Evolutionary conservation across 208 protist species (phyloP), one percentile per base, ranked within the genome.

Genomic region (Wallacemonas sp.): DNA sequence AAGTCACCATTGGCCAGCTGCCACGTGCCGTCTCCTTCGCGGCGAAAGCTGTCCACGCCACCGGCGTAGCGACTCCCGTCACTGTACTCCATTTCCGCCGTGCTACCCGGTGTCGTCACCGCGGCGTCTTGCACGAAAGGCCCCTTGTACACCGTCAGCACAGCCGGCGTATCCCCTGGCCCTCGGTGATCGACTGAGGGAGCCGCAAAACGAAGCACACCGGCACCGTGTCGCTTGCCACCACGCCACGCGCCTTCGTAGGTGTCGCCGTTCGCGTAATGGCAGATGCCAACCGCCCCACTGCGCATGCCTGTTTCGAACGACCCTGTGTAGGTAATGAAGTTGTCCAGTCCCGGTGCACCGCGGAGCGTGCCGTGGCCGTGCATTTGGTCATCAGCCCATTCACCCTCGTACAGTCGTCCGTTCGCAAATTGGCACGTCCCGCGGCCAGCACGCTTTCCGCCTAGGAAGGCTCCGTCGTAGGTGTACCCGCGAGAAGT

Each of bases 341-440:
- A 92, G 57, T 91, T 71, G 65, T 94, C 88, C 10, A 73, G 27
- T 29, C 66, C 66, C 1, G 85, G 29, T 0, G 79, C 78, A 10
- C 80, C 87, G 33, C 12, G 50, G 37, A 92, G 69, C 9, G 67
- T 72, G n/a, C 89, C 92, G 3, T 68, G 19, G n/a, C 92, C 92
- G 32, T 86, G 72, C 85, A 92, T 91, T 52, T 89, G 65, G 54
- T 94, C 92, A 10, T 72, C 60, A 24, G 63, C 24, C 93, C 93
- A 97, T 46, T 92, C 83, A 0, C 93, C 91, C 1, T 77, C 73
- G 73, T 95, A 96, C 30, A 61, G 52, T 13, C 79, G 78, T 19
- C 89, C 91, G 53, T 91, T 92, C 17, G 62, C 38, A 48, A 94
- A 96, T 6, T 44, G 62, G 65, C 93, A 97, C 1, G 46, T 73